phyloP scores from a whole-genome alignment of 1,139 yeast genomes.

The Trichomonascaceae sp. region DNA sequence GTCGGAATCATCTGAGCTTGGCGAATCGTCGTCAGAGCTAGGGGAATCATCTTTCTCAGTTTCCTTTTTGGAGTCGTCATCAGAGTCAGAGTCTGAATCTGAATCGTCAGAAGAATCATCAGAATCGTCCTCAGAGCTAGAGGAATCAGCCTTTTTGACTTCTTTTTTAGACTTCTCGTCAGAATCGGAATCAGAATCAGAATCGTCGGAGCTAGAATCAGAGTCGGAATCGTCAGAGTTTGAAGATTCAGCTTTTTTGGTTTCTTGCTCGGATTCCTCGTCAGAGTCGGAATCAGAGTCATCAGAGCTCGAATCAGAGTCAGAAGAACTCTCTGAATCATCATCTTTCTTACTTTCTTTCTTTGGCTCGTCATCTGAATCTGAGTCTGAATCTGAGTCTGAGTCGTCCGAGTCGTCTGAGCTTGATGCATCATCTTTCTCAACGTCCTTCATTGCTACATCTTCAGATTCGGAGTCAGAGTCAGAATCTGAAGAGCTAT shows the following conservation, averaged over 20 bases:
- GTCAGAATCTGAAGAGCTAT: too few relatives aligned
- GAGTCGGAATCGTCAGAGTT: too few relatives aligned
- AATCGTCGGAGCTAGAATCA: too few relatives aligned
- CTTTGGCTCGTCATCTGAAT: conserved; percentile 12
- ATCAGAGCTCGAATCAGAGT: too few relatives aligned
- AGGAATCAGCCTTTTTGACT: conserved; percentile 24
- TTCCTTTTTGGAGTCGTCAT: conserved; percentile 29
- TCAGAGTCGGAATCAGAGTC: too few relatives aligned
- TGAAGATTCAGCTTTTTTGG: too few relatives aligned
- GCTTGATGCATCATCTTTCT: too few relatives aligned
- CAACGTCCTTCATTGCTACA: conserved; percentile 9
- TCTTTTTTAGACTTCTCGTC: conserved; percentile 15
- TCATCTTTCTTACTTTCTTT: neutral
- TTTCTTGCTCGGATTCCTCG: too few relatives aligned
- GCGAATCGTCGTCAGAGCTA: conserved; percentile 16
- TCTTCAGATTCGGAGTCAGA: conserved; percentile 24
- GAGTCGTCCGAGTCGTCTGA: conserved; percentile 14
- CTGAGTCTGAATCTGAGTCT: conserved; percentile 21
- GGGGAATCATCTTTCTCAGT: conserved; percentile 26
- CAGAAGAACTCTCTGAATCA: too few relatives aligned
- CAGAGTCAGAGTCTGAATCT: conserved; percentile 29
- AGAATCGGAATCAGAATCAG: conserved; percentile 16
- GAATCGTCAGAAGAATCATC: conserved; percentile 19
- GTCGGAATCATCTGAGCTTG: conserved; percentile 1
- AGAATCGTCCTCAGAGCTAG: conserved; percentile 17